These are phyloP conservation scores for Mayamaea pseudoterrestris DNA, from an alignment of 108 stramenopile species.

Conservation along the genomic window DNA sequence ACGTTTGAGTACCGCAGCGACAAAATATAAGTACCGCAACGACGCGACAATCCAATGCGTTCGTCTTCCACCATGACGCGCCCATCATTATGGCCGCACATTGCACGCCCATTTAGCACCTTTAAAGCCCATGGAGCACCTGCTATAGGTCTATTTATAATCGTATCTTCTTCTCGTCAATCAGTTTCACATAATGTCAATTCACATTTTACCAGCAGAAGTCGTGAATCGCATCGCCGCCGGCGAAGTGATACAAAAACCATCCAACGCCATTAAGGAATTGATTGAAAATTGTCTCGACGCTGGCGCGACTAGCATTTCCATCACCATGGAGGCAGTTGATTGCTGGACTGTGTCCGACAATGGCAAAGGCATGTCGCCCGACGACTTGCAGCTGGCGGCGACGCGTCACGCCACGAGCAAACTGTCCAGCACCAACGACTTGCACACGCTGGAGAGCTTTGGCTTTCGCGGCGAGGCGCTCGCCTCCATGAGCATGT, in stretches of 20 bases:
- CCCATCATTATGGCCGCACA: too few relatives aligned
- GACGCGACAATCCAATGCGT: too few relatives aligned
- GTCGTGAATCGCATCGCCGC: slow-evolving; percentile 96
- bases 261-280: slow-evolving; percentile 92
- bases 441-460: slow-evolving; percentile 61
- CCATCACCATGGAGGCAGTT: slow-evolving; percentile 18
- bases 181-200: too few relatives aligned
- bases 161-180: too few relatives aligned
- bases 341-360: slow-evolving; percentile 37
- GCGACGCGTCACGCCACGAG: slow-evolving; percentile 93
- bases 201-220: slow-evolving; percentile 42
- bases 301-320: slow-evolving; percentile 54
- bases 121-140: too few relatives aligned
- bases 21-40: too few relatives aligned
- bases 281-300: slow-evolving; percentile 95
- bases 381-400: slow-evolving; percentile 69
- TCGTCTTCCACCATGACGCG: too few relatives aligned
- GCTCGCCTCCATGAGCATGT: slow-evolving; percentile 68
- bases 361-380: slow-evolving; percentile 59
- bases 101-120: too few relatives aligned
- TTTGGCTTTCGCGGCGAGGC: slow-evolving; percentile 99
- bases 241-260: slow-evolving; percentile 97
- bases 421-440: slow-evolving; percentile 81
- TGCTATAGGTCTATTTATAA: too few relatives aligned
- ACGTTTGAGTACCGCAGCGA: too few relatives aligned